Evolutionary conservation across 2,329 filamentous ascomycete genomes (phyloP), one percentile per base, ranked within the genome.

Genomic region (Achaetomium macrosporum): DNA sequence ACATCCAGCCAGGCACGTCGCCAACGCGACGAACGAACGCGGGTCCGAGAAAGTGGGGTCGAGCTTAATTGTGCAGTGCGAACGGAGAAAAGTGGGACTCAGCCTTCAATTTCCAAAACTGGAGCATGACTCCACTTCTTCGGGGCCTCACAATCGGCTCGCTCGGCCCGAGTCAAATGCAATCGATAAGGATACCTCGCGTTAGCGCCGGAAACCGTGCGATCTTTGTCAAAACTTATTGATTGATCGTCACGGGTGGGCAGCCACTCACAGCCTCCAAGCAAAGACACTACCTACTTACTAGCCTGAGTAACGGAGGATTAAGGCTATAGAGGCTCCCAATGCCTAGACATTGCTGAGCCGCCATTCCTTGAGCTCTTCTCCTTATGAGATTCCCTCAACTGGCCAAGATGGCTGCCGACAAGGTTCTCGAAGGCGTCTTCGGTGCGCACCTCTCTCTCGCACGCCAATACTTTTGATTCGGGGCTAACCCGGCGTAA

Each of bases 381-480:
- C n/a, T 20, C 19, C 50, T 10, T 52, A 72, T 73, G 71, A 40
- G 43, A 35, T 12, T 48, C 33, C 30, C 47, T 16, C 65, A 57
- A 56, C 15, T 58, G n/a, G 43, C 57, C 50, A 80, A 69, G 66
- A 82, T 82, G 79, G 77, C 77, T 55, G 71, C 74, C 59, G 72
- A 76, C 59, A 69, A 71, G 60, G 69, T 78, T 62, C 69, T 78
- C 51, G 79, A 83, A 62, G 46, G 49, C 47, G 20, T 52, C 7
- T 53, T 53, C 45, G 53, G 53, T 52, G 7, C 29, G 47, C 47
- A 6, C 16, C 5, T 13, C 39, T 35, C 11, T 17, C 8, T 16
- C 35, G 12, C 4, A 37, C 35, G 16, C 29, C 25, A 12, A 33
- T 33, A 42, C 16, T 30, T 20, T 19, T 31, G n/a, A 9, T 15